Evolutionary conservation across 495 filamentous ascomycete genomes (phyloP).

Genomic region (Podospora comata): DNA sequence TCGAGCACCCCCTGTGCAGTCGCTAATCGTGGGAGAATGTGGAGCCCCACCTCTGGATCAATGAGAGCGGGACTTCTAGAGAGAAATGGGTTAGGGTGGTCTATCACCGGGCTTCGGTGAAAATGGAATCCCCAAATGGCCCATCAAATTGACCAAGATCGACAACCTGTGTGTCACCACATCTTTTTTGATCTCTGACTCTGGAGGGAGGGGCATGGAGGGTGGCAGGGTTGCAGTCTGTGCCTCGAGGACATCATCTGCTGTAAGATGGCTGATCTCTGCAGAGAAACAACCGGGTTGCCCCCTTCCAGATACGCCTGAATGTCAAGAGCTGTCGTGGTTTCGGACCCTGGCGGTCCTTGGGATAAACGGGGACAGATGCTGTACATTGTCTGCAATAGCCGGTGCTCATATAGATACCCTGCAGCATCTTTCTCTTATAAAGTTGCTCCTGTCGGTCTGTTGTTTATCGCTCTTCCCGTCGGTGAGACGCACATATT

Average conservation of each 20-base stretch:
- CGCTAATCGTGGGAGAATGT: slow-evolving; percentile 4
- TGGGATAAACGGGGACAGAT: not conserved
- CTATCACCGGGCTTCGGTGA: not conserved
- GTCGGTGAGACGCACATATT: slow-evolving; percentile 4
- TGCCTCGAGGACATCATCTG: not conserved
- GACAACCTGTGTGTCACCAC: not conserved
- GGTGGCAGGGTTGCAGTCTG: not conserved
- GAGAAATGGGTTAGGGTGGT: slow-evolving; percentile 2
- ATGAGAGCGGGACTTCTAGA: not conserved
- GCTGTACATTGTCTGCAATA: not conserved
- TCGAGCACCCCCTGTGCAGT: not conserved
- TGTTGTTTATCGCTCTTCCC: not conserved
- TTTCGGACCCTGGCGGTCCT: slow-evolving; percentile 4
- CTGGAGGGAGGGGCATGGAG: too few species aligned
- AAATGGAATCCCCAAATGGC: not conserved
- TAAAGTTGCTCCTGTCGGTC: not conserved
- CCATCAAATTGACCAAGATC: not conserved
- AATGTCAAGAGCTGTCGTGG: slow-evolving; percentile 3
- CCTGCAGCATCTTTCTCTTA: not conserved
- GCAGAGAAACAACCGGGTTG: not conserved
- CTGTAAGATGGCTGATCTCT: not conserved
- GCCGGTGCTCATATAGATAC: slow-evolving; percentile 2
- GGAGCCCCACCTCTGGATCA: not conserved
- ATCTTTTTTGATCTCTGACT: not conserved
- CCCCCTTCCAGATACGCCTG: not conserved